A percentile compares a stretch with the other conserved stretches of the same genome.
Conservation (phyloP, 2,329 filamentous ascomycete species). For the Drechslera avenae region DNA sequence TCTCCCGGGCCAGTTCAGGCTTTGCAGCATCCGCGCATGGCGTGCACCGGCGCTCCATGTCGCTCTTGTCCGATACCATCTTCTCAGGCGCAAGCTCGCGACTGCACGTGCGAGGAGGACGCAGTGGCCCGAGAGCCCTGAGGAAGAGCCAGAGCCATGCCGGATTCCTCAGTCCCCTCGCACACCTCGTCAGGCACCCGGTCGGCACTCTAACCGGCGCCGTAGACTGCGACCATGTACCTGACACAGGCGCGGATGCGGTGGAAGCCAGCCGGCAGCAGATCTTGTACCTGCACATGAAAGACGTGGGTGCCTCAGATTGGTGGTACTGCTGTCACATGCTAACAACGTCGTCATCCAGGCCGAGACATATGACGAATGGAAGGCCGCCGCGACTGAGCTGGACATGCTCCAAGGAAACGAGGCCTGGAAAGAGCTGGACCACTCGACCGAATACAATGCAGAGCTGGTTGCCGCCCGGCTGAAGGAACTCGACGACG, state of each 20-base stretch:
- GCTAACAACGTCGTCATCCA: constrained; percentile 45
- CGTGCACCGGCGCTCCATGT: constrained; percentile 40
- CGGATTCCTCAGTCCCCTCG: constrained; percentile 43
- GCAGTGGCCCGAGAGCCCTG: constrained; percentile 15
- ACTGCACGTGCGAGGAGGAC: constrained; percentile 30
- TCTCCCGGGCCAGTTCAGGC: constrained; percentile 21
- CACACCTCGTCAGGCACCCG: constrained; percentile 45
- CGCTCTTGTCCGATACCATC: constrained; percentile 44
- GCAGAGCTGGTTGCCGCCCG: constrained; percentile 69
- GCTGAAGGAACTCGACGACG: constrained; percentile 75
- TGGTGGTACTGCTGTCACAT: constrained; percentile 30
- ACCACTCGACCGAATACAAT: constrained; percentile 73
- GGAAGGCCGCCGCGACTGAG: constrained; percentile 75
- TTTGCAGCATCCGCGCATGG: constrained; percentile 39
- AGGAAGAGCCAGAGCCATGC: constrained; percentile 38
- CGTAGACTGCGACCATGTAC: constrained; percentile 23
- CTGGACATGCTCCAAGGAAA: constrained; percentile 81
- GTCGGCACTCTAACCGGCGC: constrained; percentile 27
- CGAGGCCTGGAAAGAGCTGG: constrained; percentile 77
- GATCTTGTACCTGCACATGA: constrained; percentile 67
- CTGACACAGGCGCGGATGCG: constrained; percentile 8
- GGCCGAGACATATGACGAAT: constrained; percentile 72
- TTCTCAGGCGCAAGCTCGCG: constrained; percentile 39
- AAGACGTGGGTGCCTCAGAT: constrained; percentile 59
- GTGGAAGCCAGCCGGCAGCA: constrained; percentile 54